These are phyloP conservation scores for Domatiomyces globalis DNA, from an alignment of 2,329 filamentous ascomycete genomes.

Conservation along the genomic window DNA sequence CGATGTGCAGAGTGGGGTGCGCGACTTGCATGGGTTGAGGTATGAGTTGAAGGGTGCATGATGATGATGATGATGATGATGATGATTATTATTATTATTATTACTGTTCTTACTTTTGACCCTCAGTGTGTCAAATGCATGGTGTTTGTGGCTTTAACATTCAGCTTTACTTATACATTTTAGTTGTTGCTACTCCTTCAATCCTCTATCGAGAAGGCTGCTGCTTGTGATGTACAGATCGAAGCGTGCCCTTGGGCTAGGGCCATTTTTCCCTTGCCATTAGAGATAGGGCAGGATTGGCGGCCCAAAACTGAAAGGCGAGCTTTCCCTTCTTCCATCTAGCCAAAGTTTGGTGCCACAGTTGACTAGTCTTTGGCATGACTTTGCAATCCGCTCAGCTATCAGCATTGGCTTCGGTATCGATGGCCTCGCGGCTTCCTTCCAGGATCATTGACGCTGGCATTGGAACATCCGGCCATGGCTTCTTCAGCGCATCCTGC, in stretches of 20 bases:
- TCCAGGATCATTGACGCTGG: neutral
- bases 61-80: too few species aligned
- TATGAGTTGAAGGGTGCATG: slow-evolving; percentile 19
- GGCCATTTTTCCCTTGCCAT: too few species aligned
- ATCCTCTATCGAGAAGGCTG: neutral
- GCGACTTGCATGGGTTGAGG: slow-evolving; percentile 13
- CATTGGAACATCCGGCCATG: slow-evolving; percentile 43
- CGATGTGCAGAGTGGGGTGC: slow-evolving; percentile 13
- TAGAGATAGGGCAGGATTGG: too few species aligned
- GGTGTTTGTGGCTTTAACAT: neutral
- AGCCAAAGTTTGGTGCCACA: neutral
- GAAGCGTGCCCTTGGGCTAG: neutral
- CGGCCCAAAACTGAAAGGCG: too few species aligned
- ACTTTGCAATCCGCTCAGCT: neutral
- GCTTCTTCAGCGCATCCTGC: slow-evolving; percentile 83
- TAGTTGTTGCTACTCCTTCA: neutral
- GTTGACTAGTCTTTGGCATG: neutral
- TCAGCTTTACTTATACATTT: neutral
- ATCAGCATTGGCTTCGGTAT: neutral
- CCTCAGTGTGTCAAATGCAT: neutral
- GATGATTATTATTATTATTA: neutral
- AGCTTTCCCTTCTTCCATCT: too few species aligned
- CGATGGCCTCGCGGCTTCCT: neutral
- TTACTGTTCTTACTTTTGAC: too few species aligned
- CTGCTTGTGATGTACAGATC: neutral